Percentiles rank a stretch among this genome's conserved stretches.
Conservation (phyloP, 1,284 basidiomycete species). For the Pseudomicrostroma phylloplanum region DNA sequence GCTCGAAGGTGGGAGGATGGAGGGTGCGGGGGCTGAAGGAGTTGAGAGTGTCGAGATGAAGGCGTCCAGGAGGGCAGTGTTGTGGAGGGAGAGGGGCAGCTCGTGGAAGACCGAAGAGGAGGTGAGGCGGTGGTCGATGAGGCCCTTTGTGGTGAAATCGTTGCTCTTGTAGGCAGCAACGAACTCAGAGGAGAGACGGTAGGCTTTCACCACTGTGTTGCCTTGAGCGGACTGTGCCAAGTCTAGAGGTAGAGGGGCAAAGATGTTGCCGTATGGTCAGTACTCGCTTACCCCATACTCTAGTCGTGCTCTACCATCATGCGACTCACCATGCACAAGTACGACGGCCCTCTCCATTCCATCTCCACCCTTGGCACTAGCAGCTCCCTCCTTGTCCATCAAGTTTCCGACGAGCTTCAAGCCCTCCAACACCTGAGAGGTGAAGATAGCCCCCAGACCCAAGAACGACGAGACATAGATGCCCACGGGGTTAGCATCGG, state of each 20-base stretch:
- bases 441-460: conserved; percentile 50
- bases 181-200: conserved; percentile 75
- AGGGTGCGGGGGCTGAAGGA: conserved; percentile 48
- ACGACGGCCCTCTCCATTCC: conserved; percentile 36
- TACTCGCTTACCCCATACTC: background rate
- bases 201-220: conserved; percentile 84
- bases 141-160: conserved; percentile 72
- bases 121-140: conserved; percentile 78
- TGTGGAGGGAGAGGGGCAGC: conserved; percentile 80
- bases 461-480: conserved; percentile 96
- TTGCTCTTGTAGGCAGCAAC: conserved; percentile 76
- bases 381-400: conserved; percentile 45
- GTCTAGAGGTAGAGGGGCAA: conserved; percentile 19
- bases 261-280: background rate
- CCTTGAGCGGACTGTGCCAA: conserved; percentile 60
- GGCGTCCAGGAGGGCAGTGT: conserved; percentile 75
- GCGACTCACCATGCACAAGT: conserved; percentile 34
- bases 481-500: conserved; percentile 89
- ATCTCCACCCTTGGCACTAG: conserved; percentile 1
- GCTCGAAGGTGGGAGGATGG: conserved; percentile 28
- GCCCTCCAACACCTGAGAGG: conserved; percentile 81
- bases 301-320: background rate
- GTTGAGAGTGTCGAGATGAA: conserved; percentile 70
- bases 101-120: conserved; percentile 84
- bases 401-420: conserved; percentile 40